Evolutionary conservation across 2,329 filamentous ascomycete species (phyloP).

Genomic region (Cercospora sesami): DNA sequence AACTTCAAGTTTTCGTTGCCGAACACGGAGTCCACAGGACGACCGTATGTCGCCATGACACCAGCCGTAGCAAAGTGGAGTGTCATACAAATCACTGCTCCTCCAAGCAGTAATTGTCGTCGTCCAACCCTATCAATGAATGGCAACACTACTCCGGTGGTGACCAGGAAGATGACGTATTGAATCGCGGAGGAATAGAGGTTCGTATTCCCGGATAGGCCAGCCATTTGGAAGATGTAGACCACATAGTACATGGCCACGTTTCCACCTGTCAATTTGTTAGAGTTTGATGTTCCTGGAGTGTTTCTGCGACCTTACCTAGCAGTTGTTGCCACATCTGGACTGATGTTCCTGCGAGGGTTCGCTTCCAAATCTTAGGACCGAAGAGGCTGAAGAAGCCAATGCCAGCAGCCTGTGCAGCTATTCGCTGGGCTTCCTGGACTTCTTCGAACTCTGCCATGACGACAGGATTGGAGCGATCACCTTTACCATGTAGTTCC

Average conservation of each 20-base stretch:
- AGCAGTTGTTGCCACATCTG: slow-evolving; percentile 58
- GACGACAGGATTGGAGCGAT: slow-evolving; percentile 48
- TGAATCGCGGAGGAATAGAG: slow-evolving; percentile 43
- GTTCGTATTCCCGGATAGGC: slow-evolving; percentile 54
- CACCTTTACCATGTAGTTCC: slow-evolving; percentile 47
- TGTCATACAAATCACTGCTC: slow-evolving; percentile 45
- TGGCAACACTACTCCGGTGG: slow-evolving; percentile 43
- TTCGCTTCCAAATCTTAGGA: slow-evolving; percentile 58
- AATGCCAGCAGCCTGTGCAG: slow-evolving; percentile 43
- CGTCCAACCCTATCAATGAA: slow-evolving; percentile 44
- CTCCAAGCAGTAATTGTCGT: slow-evolving; percentile 44
- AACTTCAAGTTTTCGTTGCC: slow-evolving; percentile 55
- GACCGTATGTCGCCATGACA: slow-evolving; percentile 46
- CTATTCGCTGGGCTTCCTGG: slow-evolving; percentile 41
- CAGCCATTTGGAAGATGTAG: slow-evolving; percentile 62
- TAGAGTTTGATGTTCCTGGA: not conserved
- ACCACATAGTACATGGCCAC: slow-evolving; percentile 52
- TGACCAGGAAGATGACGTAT: slow-evolving; percentile 47
- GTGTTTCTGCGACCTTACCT: slow-evolving; percentile 20
- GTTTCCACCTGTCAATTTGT: slow-evolving; percentile 28
- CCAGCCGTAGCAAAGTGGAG: slow-evolving; percentile 53
- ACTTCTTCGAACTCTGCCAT: slow-evolving; percentile 52
- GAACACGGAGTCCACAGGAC: slow-evolving; percentile 44
- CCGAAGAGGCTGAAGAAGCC: slow-evolving; percentile 48
- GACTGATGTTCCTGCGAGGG: slow-evolving; percentile 56